phyloP scores from a whole-genome alignment of 805 yeast species.

The Wickerhamiella siamensis region DNA sequence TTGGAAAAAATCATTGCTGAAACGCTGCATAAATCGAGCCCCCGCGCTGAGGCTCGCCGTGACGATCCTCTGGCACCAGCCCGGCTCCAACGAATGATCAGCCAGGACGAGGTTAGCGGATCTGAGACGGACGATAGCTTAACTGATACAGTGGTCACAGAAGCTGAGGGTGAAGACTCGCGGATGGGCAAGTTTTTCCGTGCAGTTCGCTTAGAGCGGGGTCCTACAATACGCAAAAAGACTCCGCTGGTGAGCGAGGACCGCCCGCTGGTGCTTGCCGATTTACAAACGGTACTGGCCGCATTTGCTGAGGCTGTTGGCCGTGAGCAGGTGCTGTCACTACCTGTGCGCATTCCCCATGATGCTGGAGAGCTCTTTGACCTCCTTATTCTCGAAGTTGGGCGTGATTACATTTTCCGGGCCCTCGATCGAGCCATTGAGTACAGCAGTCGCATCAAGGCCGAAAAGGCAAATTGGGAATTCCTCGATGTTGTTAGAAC shows the following conservation, averaged over 20 bases:
- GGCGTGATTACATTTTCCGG: slow-evolving; percentile 57
- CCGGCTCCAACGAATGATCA: not conserved
- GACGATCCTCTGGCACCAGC: not conserved
- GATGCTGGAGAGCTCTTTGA: slow-evolving; percentile 55
- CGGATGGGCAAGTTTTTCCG: slow-evolving; percentile 5
- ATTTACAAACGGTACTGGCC: slow-evolving; percentile 50
- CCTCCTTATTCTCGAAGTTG: slow-evolving; percentile 51
- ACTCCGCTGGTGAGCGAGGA: slow-evolving; percentile 10
- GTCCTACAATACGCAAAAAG: slow-evolving; percentile 4
- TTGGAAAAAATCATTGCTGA: slow-evolving; percentile 35
- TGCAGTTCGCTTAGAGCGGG: slow-evolving; percentile 14
- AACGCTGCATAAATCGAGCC: slow-evolving; percentile 25
- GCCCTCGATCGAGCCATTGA: slow-evolving; percentile 52
- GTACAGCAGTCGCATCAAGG: slow-evolving; percentile 24
- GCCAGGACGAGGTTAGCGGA: not conserved
- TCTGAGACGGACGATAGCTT: slow-evolving; percentile 10
- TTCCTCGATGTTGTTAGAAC: slow-evolving; percentile 37
- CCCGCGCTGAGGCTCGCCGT: slow-evolving; percentile 28
- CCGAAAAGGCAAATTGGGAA: slow-evolving; percentile 29
- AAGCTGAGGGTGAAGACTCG: not conserved
- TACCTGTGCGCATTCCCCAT: slow-evolving; percentile 35
- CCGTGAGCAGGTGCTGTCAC: slow-evolving; percentile 43
- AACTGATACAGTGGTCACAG: not conserved
- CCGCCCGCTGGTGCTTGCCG: slow-evolving; percentile 26
- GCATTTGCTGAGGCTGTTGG: slow-evolving; percentile 66